Evolutionary conservation across 345 rosid species (phyloP).

Genomic region (Limnanthes douglasii): DNA sequence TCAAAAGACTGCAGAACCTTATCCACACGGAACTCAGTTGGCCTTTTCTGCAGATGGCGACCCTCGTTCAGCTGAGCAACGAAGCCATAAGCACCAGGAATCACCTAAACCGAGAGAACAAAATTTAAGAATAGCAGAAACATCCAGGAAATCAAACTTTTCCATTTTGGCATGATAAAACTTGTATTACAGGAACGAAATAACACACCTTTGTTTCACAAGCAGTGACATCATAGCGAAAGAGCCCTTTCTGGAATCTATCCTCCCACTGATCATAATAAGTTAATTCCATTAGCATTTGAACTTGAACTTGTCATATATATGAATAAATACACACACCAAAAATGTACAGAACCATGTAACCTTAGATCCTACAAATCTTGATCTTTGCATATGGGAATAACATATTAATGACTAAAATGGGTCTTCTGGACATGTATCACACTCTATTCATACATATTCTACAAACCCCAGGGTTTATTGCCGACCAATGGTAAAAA

Average conservation of each 20-base stretch:
- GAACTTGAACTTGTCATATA: neutral
- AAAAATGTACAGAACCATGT: too few relatives aligned
- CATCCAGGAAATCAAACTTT: conserved; percentile 1
- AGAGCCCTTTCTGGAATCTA: conserved; percentile 73
- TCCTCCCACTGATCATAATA: conserved; percentile 76
- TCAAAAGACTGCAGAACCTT: conserved; percentile 92
- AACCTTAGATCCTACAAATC: too few relatives aligned
- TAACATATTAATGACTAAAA: too few relatives aligned
- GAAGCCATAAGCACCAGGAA: conserved; percentile 74
- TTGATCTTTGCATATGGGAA: too few relatives aligned
- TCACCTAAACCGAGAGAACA: conserved; percentile 35
- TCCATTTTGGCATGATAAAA: too few relatives aligned
- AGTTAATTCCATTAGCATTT: neutral
- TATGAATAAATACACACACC: conserved; percentile 2
- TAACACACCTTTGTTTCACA: conserved; percentile 77
- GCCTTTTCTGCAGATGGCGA: conserved; percentile 96
- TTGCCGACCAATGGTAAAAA: too few relatives aligned
- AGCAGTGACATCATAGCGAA: conserved; percentile 91
- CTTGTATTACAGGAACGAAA: neutral
- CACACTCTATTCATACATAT: too few relatives aligned
- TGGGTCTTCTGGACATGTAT: too few relatives aligned
- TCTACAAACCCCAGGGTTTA: too few relatives aligned
- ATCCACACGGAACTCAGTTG: conserved; percentile 86
- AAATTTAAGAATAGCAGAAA: neutral
- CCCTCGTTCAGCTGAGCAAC: conserved; percentile 93